A percentile compares a stretch with the other conserved stretches of the same genome.
Evolutionary conservation across 768 basidiomycete genomes (phyloP).

Genomic region (Plicaturopsis crispa): DNA sequence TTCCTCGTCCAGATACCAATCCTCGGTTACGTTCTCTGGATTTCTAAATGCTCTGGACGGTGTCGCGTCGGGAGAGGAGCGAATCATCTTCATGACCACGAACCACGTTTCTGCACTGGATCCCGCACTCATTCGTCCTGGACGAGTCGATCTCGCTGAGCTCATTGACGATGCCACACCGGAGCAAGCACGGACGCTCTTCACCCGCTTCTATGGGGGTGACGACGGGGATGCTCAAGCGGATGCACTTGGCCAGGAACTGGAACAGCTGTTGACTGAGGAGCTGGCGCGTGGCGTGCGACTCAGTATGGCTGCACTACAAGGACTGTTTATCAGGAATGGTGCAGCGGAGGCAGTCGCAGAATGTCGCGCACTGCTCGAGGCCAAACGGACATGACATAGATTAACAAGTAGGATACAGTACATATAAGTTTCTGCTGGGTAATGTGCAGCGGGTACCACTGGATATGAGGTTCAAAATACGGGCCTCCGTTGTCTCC

Average conservation of each 20-base stretch:
- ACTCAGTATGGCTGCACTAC: conserved; percentile 94
- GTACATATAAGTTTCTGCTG: no score
- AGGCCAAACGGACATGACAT: conserved; percentile 19
- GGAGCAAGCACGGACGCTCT: conserved; percentile 69
- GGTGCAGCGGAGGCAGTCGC: conserved; percentile 46
- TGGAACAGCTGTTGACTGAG: conserved; percentile 46
- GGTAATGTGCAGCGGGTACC: no score
- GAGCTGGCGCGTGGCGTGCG: conserved; percentile 46
- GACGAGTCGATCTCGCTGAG: conserved; percentile 84
- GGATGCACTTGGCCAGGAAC: conserved; percentile 37
- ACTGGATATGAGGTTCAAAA: no score
- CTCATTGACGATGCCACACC: conserved; percentile 84
- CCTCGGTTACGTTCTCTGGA: conserved; percentile 94
- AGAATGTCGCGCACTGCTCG: conserved; percentile 37
- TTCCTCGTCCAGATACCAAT: conserved; percentile 65
- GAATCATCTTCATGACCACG: conserved; percentile 99
- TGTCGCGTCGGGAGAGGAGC: conserved; percentile 94
- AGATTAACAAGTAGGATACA: no score
- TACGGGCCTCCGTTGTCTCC: conserved; percentile 72
- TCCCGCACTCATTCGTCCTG: conserved; percentile 91
- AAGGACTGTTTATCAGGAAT: conserved; percentile 89
- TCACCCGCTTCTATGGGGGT: conserved; percentile 76
- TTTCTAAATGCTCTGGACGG: conserved; percentile 96
- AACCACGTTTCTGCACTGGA: conserved; percentile 89
- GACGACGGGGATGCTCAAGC: conserved; percentile 27